A percentile compares a stretch with the other conserved stretches of the same genome.
Evolutionary conservation across 1,284 basidiomycete species (phyloP).

Genomic region (Trichosporon coremiiforme): DNA sequence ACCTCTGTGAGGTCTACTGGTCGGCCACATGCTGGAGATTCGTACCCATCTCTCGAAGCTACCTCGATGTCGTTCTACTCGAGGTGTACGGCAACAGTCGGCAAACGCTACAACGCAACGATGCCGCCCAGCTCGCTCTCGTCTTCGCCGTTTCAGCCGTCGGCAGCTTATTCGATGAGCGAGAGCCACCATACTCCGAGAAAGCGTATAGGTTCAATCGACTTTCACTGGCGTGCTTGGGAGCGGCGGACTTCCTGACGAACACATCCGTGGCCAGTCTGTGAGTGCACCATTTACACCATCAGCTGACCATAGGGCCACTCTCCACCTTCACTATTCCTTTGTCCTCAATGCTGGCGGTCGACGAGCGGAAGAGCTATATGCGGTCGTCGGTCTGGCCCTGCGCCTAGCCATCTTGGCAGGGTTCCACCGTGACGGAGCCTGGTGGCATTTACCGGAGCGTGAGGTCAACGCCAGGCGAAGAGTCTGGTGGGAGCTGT

Average conservation of each 20-base stretch:
- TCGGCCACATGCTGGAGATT: slow-evolving; percentile 6
- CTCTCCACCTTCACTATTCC: slow-evolving; percentile 3
- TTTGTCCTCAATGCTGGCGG: slow-evolving; percentile 8
- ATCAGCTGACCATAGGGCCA: background rate
- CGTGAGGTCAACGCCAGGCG: slow-evolving; percentile 3
- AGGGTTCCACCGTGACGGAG: slow-evolving; percentile 5
- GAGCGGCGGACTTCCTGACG: background rate
- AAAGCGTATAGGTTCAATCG: slow-evolving; percentile 7
- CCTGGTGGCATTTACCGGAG: slow-evolving; percentile 6
- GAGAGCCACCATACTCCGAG: slow-evolving; percentile 6
- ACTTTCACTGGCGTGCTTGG: background rate
- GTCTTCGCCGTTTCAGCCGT: slow-evolving; percentile 6
- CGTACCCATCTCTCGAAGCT: slow-evolving; percentile 11
- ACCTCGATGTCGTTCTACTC: background rate
- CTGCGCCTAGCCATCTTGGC: background rate
- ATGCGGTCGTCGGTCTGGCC: background rate
- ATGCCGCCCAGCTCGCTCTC: slow-evolving; percentile 6
- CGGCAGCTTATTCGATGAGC: slow-evolving; percentile 7
- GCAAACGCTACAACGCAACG: slow-evolving; percentile 8
- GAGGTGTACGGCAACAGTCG: slow-evolving; percentile 14
- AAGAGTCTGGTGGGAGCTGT: slow-evolving; percentile 10
- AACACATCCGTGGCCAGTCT: background rate
- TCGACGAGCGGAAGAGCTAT: slow-evolving; percentile 1
- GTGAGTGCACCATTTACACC: background rate
- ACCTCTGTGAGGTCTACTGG: slow-evolving; percentile 13